Percentiles rank a stretch among this genome's conserved stretches.
phyloP scores from a whole-genome alignment of 208 protist species.

The Trypanosoma avium region DNA sequence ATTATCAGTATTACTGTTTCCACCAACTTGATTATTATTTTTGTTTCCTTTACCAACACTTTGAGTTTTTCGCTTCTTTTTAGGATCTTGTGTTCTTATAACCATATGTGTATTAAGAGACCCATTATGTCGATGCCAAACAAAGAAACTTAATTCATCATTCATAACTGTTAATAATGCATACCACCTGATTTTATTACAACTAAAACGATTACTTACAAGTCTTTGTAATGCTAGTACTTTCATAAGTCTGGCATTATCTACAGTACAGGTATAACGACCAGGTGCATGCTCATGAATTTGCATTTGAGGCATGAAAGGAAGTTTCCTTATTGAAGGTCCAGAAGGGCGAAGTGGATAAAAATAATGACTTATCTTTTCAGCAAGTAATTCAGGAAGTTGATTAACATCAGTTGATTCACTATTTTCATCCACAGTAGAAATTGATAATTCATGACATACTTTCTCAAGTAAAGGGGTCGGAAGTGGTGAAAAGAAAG shows the following conservation, averaged over 20 bases:
- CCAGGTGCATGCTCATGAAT: conserved; percentile 81
- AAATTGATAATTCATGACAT: conserved; percentile 63
- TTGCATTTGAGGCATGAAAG: conserved; percentile 69
- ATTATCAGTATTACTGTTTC: background rate
- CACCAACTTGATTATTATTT: conserved; percentile 15
- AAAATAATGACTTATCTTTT: conserved; percentile 60
- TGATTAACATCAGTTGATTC: conserved; percentile 44
- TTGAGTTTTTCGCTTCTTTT: conserved; percentile 64
- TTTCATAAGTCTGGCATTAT: conserved; percentile 65
- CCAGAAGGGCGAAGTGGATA: conserved; percentile 34
- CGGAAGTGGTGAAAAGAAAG: conserved; percentile 54
- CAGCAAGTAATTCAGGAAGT: conserved; percentile 52
- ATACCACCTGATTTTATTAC: conserved; percentile 75
- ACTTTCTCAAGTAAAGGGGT: conserved; percentile 35
- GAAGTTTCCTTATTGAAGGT: conserved; percentile 39
- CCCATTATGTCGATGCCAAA: conserved; percentile 67
- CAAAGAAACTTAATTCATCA: conserved; percentile 46
- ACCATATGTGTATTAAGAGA: conserved; percentile 48
- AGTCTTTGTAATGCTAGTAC: conserved; percentile 50
- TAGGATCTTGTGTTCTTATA: conserved; percentile 64
- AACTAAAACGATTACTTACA: conserved; percentile 81
- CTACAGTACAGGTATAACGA: conserved; percentile 75
- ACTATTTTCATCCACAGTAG: conserved; percentile 39
- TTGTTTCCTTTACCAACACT: conserved; percentile 4
- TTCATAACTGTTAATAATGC: conserved; percentile 38